phyloP scores from a whole-genome alignment of 2,329 filamentous ascomycete genomes.

The Colletotrichum kahawae region DNA sequence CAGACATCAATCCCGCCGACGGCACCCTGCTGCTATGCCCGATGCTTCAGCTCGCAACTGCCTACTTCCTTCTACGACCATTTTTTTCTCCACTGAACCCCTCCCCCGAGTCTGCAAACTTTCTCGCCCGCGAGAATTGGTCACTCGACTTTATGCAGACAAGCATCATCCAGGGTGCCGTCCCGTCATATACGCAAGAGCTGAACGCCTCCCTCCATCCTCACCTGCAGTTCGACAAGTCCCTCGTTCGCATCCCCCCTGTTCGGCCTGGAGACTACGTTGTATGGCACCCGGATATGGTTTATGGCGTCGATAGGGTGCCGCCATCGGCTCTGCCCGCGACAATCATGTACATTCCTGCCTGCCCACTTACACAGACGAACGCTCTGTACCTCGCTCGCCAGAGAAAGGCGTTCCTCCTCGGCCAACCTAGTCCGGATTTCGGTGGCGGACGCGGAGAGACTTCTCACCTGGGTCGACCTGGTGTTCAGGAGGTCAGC shows the following conservation, averaged over 20 bases:
- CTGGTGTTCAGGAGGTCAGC: constrained; percentile 41
- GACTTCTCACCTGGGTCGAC: constrained; percentile 36
- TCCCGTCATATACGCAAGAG: constrained; percentile 73
- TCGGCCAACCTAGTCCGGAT: constrained; percentile 45
- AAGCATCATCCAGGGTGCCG: constrained; percentile 71
- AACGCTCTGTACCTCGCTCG: constrained; percentile 62
- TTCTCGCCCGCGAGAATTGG: constrained; percentile 59
- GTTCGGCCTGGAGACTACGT: constrained; percentile 79
- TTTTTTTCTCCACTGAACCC: constrained; percentile 64
- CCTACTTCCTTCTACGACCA: constrained; percentile 78
- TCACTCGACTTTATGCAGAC: constrained; percentile 46
- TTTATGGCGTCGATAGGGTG: constrained; percentile 72
- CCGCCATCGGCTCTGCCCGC: constrained; percentile 17
- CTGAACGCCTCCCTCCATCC: constrained; percentile 72
- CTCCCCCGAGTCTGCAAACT: constrained; percentile 35
- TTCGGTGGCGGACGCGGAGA: constrained; percentile 40
- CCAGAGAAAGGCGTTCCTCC: constrained; percentile 51
- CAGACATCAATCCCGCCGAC: constrained; percentile 66
- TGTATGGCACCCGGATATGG: constrained; percentile 73
- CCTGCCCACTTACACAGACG: constrained; percentile 57
- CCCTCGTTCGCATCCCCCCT: constrained; percentile 73
- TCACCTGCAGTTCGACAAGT: constrained; percentile 68
- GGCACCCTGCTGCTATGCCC: constrained; percentile 79
- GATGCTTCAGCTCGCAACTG: constrained; percentile 64
- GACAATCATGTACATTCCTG: constrained; percentile 43